phyloP scores from a whole-genome alignment of 1,139 yeast genomes.

The Pichia sp. region DNA sequence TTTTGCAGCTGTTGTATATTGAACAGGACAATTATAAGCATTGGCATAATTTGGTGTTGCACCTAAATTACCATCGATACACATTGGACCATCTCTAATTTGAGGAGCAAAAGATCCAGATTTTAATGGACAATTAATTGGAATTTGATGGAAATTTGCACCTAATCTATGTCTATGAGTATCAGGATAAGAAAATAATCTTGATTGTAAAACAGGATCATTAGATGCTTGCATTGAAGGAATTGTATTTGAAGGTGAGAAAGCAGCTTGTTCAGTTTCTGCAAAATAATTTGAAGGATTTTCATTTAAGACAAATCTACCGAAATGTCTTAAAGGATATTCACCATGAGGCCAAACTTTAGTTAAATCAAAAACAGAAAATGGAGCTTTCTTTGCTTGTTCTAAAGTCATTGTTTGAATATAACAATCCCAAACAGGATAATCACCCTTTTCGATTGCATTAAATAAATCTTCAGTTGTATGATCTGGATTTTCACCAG shows the following conservation, averaged over 20 bases:
- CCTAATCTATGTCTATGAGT: slow-evolving; percentile 73
- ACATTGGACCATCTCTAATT: slow-evolving; percentile 85
- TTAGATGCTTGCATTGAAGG: slow-evolving; percentile 83
- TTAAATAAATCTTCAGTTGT: slow-evolving; percentile 53
- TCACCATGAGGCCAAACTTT: slow-evolving; percentile 78
- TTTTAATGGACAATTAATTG: slow-evolving; percentile 61
- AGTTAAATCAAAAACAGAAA: slow-evolving; percentile 63
- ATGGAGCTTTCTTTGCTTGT: slow-evolving; percentile 54
- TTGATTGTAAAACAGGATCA: slow-evolving; percentile 81
- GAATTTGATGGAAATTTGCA: slow-evolving; percentile 63
- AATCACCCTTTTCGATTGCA: slow-evolving; percentile 52
- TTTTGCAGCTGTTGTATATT: slow-evolving; percentile 21
- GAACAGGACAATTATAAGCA: slow-evolving; percentile 37
- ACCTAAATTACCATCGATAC: slow-evolving; percentile 81
- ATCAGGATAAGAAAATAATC: slow-evolving; percentile 81
- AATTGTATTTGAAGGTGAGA: slow-evolving; percentile 77
- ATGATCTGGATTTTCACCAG: slow-evolving; percentile 60
- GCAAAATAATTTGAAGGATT: slow-evolving; percentile 77
- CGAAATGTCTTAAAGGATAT: slow-evolving; percentile 70
- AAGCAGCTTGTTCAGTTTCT: slow-evolving; percentile 77
- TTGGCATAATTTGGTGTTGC: slow-evolving; percentile 74
- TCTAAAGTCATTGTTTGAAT: slow-evolving; percentile 70
- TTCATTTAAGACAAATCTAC: slow-evolving; percentile 61
- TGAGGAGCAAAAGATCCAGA: slow-evolving; percentile 42
- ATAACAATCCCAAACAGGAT: slow-evolving; percentile 60